Conservation (phyloP, 352 stramenopile species). For the Pythium sp. region DNA sequence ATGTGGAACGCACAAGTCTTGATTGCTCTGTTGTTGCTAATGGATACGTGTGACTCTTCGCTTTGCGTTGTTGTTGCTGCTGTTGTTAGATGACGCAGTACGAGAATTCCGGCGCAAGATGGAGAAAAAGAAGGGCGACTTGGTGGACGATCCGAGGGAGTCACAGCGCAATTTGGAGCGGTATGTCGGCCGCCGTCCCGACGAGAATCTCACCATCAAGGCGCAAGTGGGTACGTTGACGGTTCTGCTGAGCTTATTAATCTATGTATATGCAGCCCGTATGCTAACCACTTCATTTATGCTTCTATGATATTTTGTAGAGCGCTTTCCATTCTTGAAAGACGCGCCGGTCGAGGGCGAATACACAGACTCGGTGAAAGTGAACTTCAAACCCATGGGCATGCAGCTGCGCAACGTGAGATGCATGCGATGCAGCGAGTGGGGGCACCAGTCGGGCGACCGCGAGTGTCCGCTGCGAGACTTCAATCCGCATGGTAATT, state of each 20-base stretch:
- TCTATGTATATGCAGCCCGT: background rate
- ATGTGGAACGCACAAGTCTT: background rate
- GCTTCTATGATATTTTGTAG: slow-evolving; percentile 10
- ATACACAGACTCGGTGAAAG: slow-evolving; percentile 76
- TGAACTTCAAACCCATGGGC: slow-evolving; percentile 88
- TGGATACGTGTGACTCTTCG: background rate
- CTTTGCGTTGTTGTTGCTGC: background rate
- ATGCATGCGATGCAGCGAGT: slow-evolving; percentile 79
- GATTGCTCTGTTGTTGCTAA: background rate
- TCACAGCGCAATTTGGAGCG: slow-evolving; percentile 58
- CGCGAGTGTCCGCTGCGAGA: slow-evolving; percentile 75
- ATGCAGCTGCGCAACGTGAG: slow-evolving; percentile 80
- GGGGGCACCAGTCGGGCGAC: slow-evolving; percentile 84
- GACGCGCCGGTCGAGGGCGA: slow-evolving; percentile 84
- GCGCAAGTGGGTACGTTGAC: slow-evolving; percentile 55
- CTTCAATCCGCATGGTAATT: slow-evolving; percentile 64
- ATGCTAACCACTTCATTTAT: background rate
- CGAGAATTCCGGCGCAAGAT: slow-evolving; percentile 61
- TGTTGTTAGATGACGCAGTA: slow-evolving; percentile 53
- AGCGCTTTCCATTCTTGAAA: slow-evolving; percentile 89
- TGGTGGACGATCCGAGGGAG: slow-evolving; percentile 17
- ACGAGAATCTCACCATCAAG: slow-evolving; percentile 77
- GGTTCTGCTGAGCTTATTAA: background rate
- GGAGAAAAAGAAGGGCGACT: slow-evolving; percentile 26
- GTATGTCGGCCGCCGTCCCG: slow-evolving; percentile 61